Evolutionary conservation across 768 basidiomycete species (phyloP).

Genomic region (Daedalea quercina): DNA sequence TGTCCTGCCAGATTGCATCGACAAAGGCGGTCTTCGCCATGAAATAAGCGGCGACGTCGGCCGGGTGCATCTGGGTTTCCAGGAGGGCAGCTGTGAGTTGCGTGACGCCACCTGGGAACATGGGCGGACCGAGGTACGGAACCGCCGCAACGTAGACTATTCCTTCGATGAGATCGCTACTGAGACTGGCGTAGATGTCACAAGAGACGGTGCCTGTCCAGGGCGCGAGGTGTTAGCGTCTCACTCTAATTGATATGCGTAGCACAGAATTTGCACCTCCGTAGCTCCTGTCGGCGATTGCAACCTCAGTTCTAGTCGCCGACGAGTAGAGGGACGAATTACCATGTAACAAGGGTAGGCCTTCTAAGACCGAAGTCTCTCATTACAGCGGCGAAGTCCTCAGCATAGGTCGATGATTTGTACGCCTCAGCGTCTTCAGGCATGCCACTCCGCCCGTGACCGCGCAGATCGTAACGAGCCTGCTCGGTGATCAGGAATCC

Average conservation of each 20-base stretch:
- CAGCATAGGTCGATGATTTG: conserved; percentile 9
- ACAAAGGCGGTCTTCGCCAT: conserved; percentile 11
- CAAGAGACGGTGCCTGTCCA: conserved; percentile 5
- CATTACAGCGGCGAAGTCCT: conserved; percentile 17
- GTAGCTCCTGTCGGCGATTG: not conserved
- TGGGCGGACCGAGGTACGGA: conserved; percentile 11
- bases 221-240: no score
- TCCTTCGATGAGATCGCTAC: conserved; percentile 7
- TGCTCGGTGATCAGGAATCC: no score
- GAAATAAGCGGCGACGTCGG: conserved; percentile 5
- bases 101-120: conserved; percentile 6
- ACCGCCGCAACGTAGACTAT: conserved; percentile 13
- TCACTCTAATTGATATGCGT: no score
- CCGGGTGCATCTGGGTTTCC: conserved; percentile 4
- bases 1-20: conserved; percentile 7
- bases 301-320: no score
- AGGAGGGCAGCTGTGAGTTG: conserved; percentile 5
- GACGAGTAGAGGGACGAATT: not conserved
- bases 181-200: conserved; percentile 7
- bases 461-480: conserved; percentile 21
- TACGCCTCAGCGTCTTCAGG: conserved; percentile 8
- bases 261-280: conserved; percentile 1
- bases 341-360: conserved; percentile 18
- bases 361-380: conserved; percentile 14
- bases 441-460: conserved; percentile 16